Evolutionary conservation across 2,329 filamentous ascomycete species (phyloP).

Genomic region (Ophiostoma fasciatum): DNA sequence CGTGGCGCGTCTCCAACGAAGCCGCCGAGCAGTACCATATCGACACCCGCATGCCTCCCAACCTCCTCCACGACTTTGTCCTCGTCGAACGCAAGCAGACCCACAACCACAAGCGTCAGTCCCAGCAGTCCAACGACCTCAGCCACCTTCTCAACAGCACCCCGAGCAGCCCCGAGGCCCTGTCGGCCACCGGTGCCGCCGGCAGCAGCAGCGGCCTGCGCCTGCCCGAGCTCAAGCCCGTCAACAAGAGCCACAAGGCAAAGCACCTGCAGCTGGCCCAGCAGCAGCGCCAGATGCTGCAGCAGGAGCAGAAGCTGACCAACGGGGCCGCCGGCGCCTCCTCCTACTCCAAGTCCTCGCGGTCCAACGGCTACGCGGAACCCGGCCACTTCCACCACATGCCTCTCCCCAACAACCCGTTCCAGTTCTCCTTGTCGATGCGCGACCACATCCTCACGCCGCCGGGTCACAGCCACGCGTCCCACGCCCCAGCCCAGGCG

Average conservation of each 20-base stretch:
- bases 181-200: no score
- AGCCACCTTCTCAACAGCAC: conserved; percentile 26
- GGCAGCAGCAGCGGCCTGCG: conserved; percentile 35
- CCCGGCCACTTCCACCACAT: conserved; percentile 24
- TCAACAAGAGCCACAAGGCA: conserved; percentile 52
- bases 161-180: conserved; percentile 19
- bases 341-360: no score
- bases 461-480: conserved; percentile 20
- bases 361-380: conserved; percentile 19
- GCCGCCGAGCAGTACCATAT: conserved; percentile 73
- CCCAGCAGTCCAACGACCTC: conserved; percentile 26
- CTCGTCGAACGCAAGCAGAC: conserved; percentile 61
- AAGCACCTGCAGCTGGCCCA: conserved; percentile 20
- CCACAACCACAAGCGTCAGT: conserved; percentile 48
- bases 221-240: conserved; percentile 59
- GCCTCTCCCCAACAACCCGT: conserved; percentile 29
- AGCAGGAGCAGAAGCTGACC: conserved; percentile 18
- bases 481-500: conserved; percentile 24
- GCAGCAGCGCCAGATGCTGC: conserved; percentile 29
- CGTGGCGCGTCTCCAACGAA: conserved; percentile 84
- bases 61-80: conserved; percentile 70
- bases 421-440: conserved; percentile 30
- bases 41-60: conserved; percentile 68
- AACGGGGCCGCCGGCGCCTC: no score
- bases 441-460: conserved; percentile 20